These are phyloP conservation scores for Trichoderma endophyticum DNA, from an alignment of 2,329 filamentous ascomycete species.

Conservation along the genomic window DNA sequence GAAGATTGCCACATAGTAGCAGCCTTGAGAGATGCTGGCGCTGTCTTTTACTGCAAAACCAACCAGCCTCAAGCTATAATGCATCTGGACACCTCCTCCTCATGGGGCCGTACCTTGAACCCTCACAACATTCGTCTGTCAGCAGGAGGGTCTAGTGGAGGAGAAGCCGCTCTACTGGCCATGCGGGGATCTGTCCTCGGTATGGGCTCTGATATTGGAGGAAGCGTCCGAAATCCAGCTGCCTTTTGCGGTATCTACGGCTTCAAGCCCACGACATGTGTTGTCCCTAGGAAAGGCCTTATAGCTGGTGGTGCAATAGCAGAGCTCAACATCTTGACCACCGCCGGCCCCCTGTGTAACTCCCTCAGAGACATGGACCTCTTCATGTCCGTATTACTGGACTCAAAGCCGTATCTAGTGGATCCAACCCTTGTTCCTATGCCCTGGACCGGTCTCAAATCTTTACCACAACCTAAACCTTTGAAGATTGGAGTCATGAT, in stretches of 20 bases:
- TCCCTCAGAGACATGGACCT: constrained; percentile 36
- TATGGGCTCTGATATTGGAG: constrained; percentile 39
- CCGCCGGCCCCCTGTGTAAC: constrained; percentile 34
- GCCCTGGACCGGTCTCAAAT: constrained; percentile 31
- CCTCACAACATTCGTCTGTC: constrained; percentile 57
- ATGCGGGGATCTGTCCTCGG: constrained; percentile 38
- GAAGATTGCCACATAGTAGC: constrained; percentile 56
- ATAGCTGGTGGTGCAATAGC: constrained; percentile 22
- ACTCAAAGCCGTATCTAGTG: constrained; percentile 27
- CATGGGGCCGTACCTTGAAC: constrained; percentile 59
- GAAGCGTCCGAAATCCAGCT: constrained; percentile 34
- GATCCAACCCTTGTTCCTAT: constrained; percentile 34
- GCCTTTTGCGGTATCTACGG: constrained; percentile 44
- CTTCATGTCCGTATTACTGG: constrained; percentile 29
- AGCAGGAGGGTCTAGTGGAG: constrained; percentile 62
- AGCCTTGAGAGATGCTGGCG: constrained; percentile 55
- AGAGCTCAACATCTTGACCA: constrained; percentile 36
- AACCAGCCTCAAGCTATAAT: constrained; percentile 59
- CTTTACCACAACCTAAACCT: background rate
- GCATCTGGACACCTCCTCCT: constrained; percentile 55
- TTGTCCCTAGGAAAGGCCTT: constrained; percentile 23
- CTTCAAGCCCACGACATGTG: constrained; percentile 41
- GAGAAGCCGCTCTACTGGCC: constrained; percentile 41
- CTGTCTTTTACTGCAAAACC: constrained; percentile 64
- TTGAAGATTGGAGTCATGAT: constrained; percentile 43